Evolutionary conservation across 2,329 filamentous ascomycete genomes (phyloP).

Genomic region (Botryosphaeria dothidea): DNA sequence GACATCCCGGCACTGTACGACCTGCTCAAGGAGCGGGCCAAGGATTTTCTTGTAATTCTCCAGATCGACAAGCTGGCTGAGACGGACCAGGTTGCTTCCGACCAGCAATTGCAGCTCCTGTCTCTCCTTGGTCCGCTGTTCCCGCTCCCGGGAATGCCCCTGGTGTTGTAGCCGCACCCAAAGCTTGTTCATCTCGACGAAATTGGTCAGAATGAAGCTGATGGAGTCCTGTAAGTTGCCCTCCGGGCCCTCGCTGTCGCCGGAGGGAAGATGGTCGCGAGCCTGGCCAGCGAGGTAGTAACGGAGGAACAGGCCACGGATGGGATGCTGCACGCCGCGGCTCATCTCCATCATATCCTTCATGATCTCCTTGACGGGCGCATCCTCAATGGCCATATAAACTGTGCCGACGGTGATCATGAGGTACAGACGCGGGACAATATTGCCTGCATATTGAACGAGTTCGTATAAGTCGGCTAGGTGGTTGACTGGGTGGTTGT

Average conservation of each 20-base stretch:
- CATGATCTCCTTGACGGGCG: constrained; percentile 99
- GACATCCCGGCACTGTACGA: constrained; percentile 96
- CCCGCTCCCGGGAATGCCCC: constrained; percentile 90
- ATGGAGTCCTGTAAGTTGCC: constrained; percentile 97
- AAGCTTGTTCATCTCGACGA: constrained; percentile 99
- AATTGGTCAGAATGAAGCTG: constrained; percentile 97
- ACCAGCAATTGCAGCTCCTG: constrained; percentile 95
- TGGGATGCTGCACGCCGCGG: constrained; percentile 93
- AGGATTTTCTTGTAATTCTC: constrained; percentile 94
- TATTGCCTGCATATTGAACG: constrained; percentile 97
- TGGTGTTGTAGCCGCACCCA: constrained; percentile 98
- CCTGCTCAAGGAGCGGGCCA: constrained; percentile 87
- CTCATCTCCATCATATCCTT: constrained; percentile 99
- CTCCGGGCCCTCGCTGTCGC: constrained; percentile 84
- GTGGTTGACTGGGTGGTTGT: constrained; percentile 97
- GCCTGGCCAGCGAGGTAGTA: constrained; percentile 97
- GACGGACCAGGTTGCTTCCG: constrained; percentile 90
- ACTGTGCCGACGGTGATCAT: constrained; percentile 99
- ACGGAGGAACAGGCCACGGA: constrained; percentile 89
- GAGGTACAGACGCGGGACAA: constrained; percentile 91
- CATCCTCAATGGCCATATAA: constrained; percentile 98
- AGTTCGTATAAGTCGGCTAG: constrained; percentile 97
- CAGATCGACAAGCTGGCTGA: constrained; percentile 94
- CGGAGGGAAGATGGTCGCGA: constrained; percentile 80
- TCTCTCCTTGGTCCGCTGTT: constrained; percentile 89